Percentiles rank a stretch among this genome's conserved stretches.
These are phyloP conservation scores for Thamnidium elegans DNA, from an alignment of 192 early-diverging fungal genomes.

Conservation along the genomic window DNA sequence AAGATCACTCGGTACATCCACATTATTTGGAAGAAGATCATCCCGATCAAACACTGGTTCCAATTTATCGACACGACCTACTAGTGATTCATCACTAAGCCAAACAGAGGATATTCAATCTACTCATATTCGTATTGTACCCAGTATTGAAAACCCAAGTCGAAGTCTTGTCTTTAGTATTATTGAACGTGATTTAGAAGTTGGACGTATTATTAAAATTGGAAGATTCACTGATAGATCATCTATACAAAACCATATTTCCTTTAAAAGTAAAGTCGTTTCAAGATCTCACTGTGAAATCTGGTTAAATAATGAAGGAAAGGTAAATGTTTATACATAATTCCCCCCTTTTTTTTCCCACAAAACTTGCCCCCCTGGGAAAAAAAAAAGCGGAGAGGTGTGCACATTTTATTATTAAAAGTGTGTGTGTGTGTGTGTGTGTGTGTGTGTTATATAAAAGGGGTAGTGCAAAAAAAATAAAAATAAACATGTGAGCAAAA, in stretches of 20 bases:
- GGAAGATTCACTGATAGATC: constrained; percentile 60
- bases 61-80: background rate
- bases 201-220: constrained; percentile 53
- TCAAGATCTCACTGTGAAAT: constrained; percentile 83
- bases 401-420: too few species aligned
- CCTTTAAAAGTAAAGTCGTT: constrained; percentile 82
- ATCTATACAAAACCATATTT: constrained; percentile 56
- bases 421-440: background rate
- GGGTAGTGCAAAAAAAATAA: too few species aligned
- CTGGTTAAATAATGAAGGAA: constrained; percentile 70
- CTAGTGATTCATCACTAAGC: background rate
- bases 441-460: background rate
- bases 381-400: background rate
- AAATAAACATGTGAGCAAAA: too few species aligned
- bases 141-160: constrained; percentile 41
- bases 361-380: background rate
- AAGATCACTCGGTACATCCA: constrained; percentile 18
- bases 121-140: constrained; percentile 55
- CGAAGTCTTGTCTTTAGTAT: constrained; percentile 58
- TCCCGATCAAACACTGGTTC: constrained; percentile 2
- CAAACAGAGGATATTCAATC: background rate
- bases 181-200: constrained; percentile 55
- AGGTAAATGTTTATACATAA: constrained; percentile 15
- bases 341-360: background rate
- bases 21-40: constrained; percentile 9